phyloP scores from a whole-genome alignment of 106 monocot genomes.

The Allium cepa region DNA sequence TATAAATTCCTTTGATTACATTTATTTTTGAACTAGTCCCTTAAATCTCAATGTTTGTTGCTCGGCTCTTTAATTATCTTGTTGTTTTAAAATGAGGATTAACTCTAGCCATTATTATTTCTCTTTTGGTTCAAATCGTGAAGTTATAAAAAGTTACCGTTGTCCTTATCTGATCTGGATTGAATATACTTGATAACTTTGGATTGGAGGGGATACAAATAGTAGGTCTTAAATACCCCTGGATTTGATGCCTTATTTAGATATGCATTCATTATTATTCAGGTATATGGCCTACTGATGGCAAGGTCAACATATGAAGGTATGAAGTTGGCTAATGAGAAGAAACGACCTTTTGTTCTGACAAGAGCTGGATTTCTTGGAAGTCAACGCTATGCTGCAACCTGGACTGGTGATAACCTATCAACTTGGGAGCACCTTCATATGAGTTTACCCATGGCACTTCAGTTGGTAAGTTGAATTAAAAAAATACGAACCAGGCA shows the following conservation, averaged over 20 bases:
- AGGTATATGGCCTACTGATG: conserved; percentile 99
- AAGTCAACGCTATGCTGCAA: conserved; percentile 95
- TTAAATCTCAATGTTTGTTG: no score
- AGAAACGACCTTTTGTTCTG: conserved; percentile 90
- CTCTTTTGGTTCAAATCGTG: no score
- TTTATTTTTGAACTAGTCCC: no score
- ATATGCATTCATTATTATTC: conserved; percentile 8
- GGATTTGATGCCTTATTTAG: background rate
- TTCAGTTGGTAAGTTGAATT: conserved; percentile 80
- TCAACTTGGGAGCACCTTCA: conserved; percentile 94
- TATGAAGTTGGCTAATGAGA: conserved; percentile 60
- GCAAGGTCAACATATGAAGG: conserved; percentile 96
- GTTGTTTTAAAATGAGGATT: no score
- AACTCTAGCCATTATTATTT: no score
- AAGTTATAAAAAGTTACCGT: no score
- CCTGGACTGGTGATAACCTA: conserved; percentile 94
- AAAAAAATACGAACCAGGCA: no score
- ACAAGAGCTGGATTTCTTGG: conserved; percentile 99
- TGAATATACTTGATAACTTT: no score
- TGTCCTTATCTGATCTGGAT: no score
- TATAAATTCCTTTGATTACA: no score
- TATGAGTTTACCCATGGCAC: conserved; percentile 92
- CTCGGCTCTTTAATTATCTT: no score
- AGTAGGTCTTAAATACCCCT: background rate
- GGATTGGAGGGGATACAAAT: no score